These are phyloP conservation scores for Pelargonium nanum DNA, from an alignment of 345 rosid species.

Conservation along the genomic window DNA sequence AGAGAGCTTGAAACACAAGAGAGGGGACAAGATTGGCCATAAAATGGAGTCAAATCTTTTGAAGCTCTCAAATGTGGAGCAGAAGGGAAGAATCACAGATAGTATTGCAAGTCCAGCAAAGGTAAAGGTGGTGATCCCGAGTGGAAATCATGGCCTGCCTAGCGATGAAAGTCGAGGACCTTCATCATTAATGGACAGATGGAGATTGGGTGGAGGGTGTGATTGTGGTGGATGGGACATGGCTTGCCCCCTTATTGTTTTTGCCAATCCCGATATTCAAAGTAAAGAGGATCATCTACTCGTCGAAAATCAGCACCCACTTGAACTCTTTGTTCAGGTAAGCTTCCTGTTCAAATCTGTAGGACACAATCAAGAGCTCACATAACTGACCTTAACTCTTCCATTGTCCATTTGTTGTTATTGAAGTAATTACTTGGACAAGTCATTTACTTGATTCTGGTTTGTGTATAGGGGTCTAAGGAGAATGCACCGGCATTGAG, in stretches of 20 bases:
- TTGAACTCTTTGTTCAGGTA: slow-evolving; percentile 68
- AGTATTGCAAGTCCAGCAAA: slow-evolving; percentile 18
- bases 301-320: slow-evolving; percentile 32
- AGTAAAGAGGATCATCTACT: slow-evolving; percentile 40
- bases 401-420: neutral
- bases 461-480: slow-evolving; percentile 49
- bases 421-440: too few species aligned
- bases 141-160: slow-evolving; percentile 77
- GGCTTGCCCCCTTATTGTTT: slow-evolving; percentile 72
- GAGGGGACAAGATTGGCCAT: slow-evolving; percentile 22
- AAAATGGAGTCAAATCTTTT: slow-evolving; percentile 26
- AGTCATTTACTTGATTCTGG: slow-evolving; percentile 9
- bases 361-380: too few species aligned
- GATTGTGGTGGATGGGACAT: slow-evolving; percentile 99
- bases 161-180: slow-evolving; percentile 46
- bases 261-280: slow-evolving; percentile 41
- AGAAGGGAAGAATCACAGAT: slow-evolving; percentile 16
- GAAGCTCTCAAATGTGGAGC: slow-evolving; percentile 31
- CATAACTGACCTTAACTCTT: too few species aligned
- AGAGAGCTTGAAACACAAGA: slow-evolving; percentile 56
- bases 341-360: neutral
- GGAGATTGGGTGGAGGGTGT: slow-evolving; percentile 91
- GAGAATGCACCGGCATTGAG: slow-evolving; percentile 60
- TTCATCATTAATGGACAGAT: slow-evolving; percentile 65
- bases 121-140: slow-evolving; percentile 62